Evolutionary conservation across 129 eudicot genomes (phyloP).

Genomic region (Erigeron canadensis): DNA sequence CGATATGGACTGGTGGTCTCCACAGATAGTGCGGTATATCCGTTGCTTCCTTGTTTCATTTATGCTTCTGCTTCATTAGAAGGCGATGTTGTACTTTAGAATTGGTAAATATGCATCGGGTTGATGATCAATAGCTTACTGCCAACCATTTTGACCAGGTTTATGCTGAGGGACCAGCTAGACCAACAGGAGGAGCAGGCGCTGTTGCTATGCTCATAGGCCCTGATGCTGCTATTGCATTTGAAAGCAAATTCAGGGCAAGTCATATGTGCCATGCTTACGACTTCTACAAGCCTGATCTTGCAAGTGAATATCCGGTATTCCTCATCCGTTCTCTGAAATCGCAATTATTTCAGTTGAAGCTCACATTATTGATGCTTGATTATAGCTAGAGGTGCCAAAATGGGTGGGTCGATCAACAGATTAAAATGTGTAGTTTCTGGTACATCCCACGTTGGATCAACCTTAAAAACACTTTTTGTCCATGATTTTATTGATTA

Average conservation of each 20-base stretch:
- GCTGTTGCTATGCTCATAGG: conserved; percentile 97
- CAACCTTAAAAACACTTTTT: background rate
- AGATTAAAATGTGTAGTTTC: too few species aligned
- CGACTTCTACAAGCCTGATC: conserved; percentile 94
- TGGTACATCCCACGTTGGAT: too few species aligned
- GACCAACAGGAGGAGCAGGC: conserved; percentile 99
- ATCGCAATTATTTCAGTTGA: background rate
- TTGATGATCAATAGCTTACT: conserved; percentile 14
- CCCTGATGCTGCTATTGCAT: conserved; percentile 91
- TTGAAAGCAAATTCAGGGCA: conserved; percentile 94
- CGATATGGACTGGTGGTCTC: conserved; percentile 97
- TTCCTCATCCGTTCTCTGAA: conserved; percentile 9
- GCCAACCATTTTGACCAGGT: conserved; percentile 50
- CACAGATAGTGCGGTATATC: conserved; percentile 92
- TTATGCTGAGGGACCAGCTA: conserved; percentile 98
- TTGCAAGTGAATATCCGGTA: conserved; percentile 99
- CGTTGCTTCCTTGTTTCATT: conserved; percentile 14
- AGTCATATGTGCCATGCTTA: conserved; percentile 96
- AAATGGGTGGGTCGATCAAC: background rate
- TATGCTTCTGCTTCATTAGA: background rate
- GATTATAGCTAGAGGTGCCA: background rate
- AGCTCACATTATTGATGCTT: background rate
- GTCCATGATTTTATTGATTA: background rate
- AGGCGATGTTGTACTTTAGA: background rate
- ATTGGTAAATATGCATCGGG: background rate